phyloP scores from a whole-genome alignment of 345 rosid species.

The Turnera subulata region DNA sequence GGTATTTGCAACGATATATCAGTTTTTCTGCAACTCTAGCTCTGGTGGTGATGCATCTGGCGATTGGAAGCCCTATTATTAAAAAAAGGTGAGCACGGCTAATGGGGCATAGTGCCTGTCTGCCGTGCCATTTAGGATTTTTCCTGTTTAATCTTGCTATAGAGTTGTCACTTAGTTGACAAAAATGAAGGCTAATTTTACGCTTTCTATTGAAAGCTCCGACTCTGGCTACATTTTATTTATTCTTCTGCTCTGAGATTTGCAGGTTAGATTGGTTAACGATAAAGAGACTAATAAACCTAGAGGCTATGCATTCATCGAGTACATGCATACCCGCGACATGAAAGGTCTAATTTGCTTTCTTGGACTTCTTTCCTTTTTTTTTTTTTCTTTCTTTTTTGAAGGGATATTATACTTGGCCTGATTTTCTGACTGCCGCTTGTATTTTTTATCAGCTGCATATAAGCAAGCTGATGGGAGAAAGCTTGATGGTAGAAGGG shows the following conservation, averaged over 20 bases:
- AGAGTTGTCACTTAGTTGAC: slow-evolving; percentile 29
- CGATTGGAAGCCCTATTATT: slow-evolving; percentile 71
- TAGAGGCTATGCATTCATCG: slow-evolving; percentile 93
- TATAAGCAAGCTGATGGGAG: slow-evolving; percentile 99
- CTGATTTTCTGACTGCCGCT: slow-evolving; percentile 10
- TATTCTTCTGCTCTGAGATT: slow-evolving; percentile 33
- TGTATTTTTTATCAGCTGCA: slow-evolving; percentile 53
- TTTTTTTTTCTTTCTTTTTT: too few species aligned
- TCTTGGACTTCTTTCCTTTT: neutral
- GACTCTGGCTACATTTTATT: slow-evolving; percentile 15
- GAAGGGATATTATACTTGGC: neutral
- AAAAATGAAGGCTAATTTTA: slow-evolving; percentile 1
- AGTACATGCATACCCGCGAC: slow-evolving; percentile 90
- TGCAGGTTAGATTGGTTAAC: slow-evolving; percentile 74
- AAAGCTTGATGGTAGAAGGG: slow-evolving; percentile 97
- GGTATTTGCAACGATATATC: slow-evolving; percentile 69
- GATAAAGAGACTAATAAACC: slow-evolving; percentile 78
- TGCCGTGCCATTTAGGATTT: slow-evolving; percentile 88
- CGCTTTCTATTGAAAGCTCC: neutral
- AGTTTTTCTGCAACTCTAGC: slow-evolving; percentile 88
- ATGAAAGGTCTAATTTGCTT: slow-evolving; percentile 67
- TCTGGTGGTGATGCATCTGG: slow-evolving; percentile 89
- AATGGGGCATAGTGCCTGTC: slow-evolving; percentile 67
- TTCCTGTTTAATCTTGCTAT: slow-evolving; percentile 23
- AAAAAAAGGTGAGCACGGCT: slow-evolving; percentile 97